Base-by-base conservation (phyloP, 2,329 filamentous ascomycete species). In the Hirsutella thompsonii region DNA sequence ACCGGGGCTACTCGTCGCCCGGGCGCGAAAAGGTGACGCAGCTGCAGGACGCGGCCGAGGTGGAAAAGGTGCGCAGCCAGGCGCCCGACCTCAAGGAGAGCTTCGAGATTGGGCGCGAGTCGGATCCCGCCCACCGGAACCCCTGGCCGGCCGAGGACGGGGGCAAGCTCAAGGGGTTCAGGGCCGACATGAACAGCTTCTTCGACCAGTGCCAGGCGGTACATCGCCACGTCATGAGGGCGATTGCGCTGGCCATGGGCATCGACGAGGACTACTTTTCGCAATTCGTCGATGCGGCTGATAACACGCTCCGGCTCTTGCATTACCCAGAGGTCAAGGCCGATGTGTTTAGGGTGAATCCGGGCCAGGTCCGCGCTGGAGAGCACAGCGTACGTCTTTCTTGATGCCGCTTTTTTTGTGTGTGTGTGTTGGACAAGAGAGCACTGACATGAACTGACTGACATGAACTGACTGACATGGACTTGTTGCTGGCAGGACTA, bases 231-330 rank as follows among this genome's bases (percentile, higher is more conserved):
- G 74, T 94, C 18, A 93, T 94, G 86, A 69, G 81, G 4, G 84
- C 86, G 8, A 85, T 94, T 46, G 86, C 85, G 0, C 63, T 90
- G n/a, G 87, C 83, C 0, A 78, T 94, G 75, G 80, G 73, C 0
- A 65, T 92, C 14, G 72, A 79, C 0, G 72, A 80, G 52, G 53
- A 52, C 4, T 93, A 81, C 69, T 95, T 95, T 52, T 86, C 94
- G 51, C 52, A 57, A 4, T 93, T 74, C 54, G 80, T 86, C 0
- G 74, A 82, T 50, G 74, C 65, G 1, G 79, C 78, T 2, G 79
- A 84, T 54, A 84, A 86, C 52, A 84, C 69, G 2, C 64, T 90
- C 47, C 72, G 85, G 5, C 63, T 92, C 46, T 67, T 92, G 49
- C 84, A 90, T 57, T 92, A 92, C 55, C 84, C 84, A 1, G 63